Base-by-base conservation (phyloP, 1,139 yeast genomes). In the Saccharomyces pastorianus region DNA sequence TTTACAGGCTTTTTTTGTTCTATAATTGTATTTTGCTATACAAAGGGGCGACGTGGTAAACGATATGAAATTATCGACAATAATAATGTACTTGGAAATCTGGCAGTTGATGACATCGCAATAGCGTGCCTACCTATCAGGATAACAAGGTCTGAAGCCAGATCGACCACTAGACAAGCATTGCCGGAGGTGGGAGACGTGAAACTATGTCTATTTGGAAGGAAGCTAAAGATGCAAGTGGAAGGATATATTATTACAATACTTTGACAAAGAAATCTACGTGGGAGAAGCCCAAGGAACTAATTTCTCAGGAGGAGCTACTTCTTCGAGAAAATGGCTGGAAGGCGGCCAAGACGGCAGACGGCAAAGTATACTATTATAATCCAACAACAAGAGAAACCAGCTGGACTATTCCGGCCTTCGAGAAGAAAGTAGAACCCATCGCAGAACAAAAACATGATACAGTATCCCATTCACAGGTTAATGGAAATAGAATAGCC, bases 381-480 rank as follows among this genome's bases (percentile, higher is more conserved):
- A 86, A 88, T 65, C 74, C 75, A 23, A 69, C 70, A 20, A 81
- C 91, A 0, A 80, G 82, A 3, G 84, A 83, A 62, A 84, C 95
- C 11, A 83, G 86, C 0, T 91, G 97, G 97, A 88, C 84, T 27
- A 69, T 79, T 25, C 97, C 97, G 0, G 73, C 66, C 0, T 84
- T 73, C 25, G 67, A 73, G 3, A 58, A 57, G 7, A 46, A 48
- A 14, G 38, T 54, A 25, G 31, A 20, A 14, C 13, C 13, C 44
- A 38, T 20, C 25, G 46, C 20, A 23, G 53, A 41, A 28, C 47
- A 42, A 31, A 38, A 68, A 42, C 59, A 64, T 11, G 44, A 26
- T 7, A 26, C 27, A 42, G 17, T 20, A 20, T 8, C 46, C 8
- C 29, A 9, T 51, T 49, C 28, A 56, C 57, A 4, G 57, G 56